phyloP scores from a whole-genome alignment of 1,284 basidiomycete genomes.

The Tilletia walkeri region DNA sequence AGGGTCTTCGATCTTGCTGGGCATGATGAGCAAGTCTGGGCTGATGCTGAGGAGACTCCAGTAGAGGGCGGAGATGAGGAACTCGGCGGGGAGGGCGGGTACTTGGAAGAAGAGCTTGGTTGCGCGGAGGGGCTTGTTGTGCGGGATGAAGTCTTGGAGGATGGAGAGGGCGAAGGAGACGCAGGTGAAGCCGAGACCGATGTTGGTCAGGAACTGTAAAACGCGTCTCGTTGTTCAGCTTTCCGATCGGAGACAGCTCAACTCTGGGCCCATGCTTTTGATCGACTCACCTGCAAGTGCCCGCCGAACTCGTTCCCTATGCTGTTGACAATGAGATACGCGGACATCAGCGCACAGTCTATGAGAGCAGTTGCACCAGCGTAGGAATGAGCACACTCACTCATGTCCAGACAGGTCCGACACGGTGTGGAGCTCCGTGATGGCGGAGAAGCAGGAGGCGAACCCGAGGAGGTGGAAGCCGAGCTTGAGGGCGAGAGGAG shows the following conservation, averaged over 20 bases:
- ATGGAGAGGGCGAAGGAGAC: constrained; percentile 1
- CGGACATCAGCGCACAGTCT: background rate
- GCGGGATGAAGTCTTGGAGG: constrained; percentile 1
- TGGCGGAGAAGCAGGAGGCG: constrained; percentile 14
- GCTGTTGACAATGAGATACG: background rate
- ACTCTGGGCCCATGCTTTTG: background rate
- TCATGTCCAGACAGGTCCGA: background rate
- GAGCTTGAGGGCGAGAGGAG: constrained; percentile 17
- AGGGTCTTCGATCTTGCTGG: constrained; percentile 31
- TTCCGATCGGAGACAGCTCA: background rate
- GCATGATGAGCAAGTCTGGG: constrained; percentile 35
- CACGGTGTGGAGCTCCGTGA: constrained; percentile 7
- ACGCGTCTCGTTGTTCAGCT: background rate
- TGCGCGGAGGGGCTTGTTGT: background rate
- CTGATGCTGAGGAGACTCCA: constrained; percentile 35
- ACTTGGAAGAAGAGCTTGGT: constrained; percentile 14
- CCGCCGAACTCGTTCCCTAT: constrained; percentile 11
- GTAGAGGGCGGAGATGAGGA: constrained; percentile 39
- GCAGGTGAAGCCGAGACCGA: constrained; percentile 13
- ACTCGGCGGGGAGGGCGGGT: constrained; percentile 33
- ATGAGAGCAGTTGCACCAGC: background rate
- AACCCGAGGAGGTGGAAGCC: constrained; percentile 12
- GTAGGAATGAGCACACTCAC: background rate
- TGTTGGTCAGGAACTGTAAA: constrained; percentile 17
- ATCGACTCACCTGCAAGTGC: constrained; percentile 9